A percentile compares a stretch with the other conserved stretches of the same genome.
Evolutionary conservation across 2,329 filamentous ascomycete species (phyloP).

Genomic region (Phyllosticta ampelicida): DNA sequence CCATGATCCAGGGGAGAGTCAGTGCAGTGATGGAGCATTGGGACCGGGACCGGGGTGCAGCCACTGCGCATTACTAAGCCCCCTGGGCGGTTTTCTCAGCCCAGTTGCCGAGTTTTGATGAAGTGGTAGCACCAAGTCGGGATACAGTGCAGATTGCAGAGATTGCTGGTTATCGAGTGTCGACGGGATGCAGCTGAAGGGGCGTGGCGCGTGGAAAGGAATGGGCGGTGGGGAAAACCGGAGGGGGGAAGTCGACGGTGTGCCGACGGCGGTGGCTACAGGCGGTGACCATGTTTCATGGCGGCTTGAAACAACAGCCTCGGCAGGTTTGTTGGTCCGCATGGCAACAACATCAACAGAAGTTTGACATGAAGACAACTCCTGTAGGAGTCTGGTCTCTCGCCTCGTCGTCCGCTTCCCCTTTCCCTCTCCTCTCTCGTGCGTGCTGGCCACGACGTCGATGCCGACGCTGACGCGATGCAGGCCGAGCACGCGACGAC

Average conservation of each 20-base stretch:
- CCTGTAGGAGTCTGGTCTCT: no score
- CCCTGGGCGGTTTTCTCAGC: not conserved
- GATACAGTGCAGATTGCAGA: not conserved
- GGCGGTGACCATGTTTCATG: not conserved
- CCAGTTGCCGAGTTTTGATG: not conserved
- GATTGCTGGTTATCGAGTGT: not conserved
- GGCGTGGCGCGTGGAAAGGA: not conserved
- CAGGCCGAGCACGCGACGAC: not conserved
- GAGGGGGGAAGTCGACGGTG: not conserved
- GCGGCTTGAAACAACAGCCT: not conserved
- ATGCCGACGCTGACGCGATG: not conserved
- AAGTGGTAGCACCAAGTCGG: not conserved
- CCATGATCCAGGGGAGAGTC: conserved; percentile 6
- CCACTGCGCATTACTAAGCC: conserved; percentile 1
- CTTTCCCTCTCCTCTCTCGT: no score
- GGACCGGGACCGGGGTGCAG: conserved; percentile 4
- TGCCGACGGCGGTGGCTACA: not conserved
- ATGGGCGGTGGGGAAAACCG: not conserved
- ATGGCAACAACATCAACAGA: not conserved
- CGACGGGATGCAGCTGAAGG: not conserved
- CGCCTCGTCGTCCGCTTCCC: no score
- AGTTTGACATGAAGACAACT: no score
- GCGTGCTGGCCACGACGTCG: no score
- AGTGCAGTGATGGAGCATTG: conserved; percentile 3
- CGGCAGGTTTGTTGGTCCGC: no score